phyloP scores from a whole-genome alignment of 352 stramenopile species.

The Pythium scleroteichum region DNA sequence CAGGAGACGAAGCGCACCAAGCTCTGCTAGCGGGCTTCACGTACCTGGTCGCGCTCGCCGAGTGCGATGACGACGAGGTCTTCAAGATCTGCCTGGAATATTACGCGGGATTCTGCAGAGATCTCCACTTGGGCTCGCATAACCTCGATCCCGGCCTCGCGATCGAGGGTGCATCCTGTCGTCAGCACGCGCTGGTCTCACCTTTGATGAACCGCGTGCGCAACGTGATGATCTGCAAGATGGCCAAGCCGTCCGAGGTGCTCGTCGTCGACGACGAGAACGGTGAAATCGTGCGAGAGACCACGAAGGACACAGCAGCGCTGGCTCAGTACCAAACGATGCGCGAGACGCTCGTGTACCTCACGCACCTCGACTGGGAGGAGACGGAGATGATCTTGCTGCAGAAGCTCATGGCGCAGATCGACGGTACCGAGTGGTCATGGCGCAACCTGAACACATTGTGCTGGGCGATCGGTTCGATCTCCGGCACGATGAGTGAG shows the following conservation, averaged over 20 bases:
- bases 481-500: constrained; percentile 98
- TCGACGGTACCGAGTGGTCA: constrained; percentile 85
- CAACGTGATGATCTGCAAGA: constrained; percentile 98
- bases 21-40: constrained; percentile 92
- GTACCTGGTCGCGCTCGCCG: constrained; percentile 91
- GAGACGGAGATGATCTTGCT: constrained; percentile 99
- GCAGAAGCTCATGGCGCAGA: constrained; percentile 94
- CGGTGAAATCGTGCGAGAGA: constrained; percentile 95
- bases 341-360: constrained; percentile 98
- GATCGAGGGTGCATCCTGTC: constrained; percentile 37
- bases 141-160: constrained; percentile 71
- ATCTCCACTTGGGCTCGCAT: constrained; percentile 94
- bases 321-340: constrained; percentile 99
- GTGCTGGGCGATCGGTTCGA: constrained; percentile 99
- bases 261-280: constrained; percentile 99
- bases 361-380: constrained; percentile 99
- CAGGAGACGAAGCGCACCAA: constrained; percentile 87
- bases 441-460: constrained; percentile 99
- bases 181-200: constrained; percentile 69
- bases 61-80: constrained; percentile 93
- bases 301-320: constrained; percentile 98
- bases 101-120: constrained; percentile 96
- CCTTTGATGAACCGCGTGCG: constrained; percentile 94
- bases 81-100: constrained; percentile 99
- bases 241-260: constrained; percentile 99